Evolutionary conservation across 805 yeast species (phyloP), one percentile per base, ranked within the genome.

Genomic region (Kodamaea nitidulidarum): DNA sequence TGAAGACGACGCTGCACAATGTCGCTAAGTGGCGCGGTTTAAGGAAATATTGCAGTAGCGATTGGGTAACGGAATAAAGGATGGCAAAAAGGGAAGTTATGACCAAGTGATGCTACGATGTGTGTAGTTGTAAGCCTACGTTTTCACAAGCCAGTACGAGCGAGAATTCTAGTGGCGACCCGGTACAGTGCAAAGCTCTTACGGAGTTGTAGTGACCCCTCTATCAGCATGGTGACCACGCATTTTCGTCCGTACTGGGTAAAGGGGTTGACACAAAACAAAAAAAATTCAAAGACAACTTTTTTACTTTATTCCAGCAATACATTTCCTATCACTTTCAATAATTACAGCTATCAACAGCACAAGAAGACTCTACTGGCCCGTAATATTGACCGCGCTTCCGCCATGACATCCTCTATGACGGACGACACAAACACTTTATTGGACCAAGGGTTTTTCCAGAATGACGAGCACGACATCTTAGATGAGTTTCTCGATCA

Each of bases 401-500:
- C 21, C 21, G 32, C 12, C 10, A 54, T 51, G 52, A 49, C 53
- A 21, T 42, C 54, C 26, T 49, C 52, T 14, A 15, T 54, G 16
- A 45, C 54, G 21, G 58, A 56, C 39, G 62, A 56, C 20, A 47
- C 46, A 34, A 42, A 46, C 34, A 44, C 46, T 39, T 33, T 51
- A 22, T 42, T 57, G 39, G 61, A 55, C 41, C 53, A 53, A 33
- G 45, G 47, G 36, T 45, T 48, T 33, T 50, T 56, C 31, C 47
- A 49, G 22, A 42, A 48, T 31, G 64, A 63, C 12, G 69, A 67
- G 26, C 71, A 67, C 15, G 82, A 78, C 44, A 65, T 78, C 25
- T 52, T 79, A 32, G 81, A 76, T 48, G 84, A 79, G 50, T 75
- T 76, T 40, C 58, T 76, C 38, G 80, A 76, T 50, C 71, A 74